Base-by-base conservation (phyloP, 2,329 filamentous ascomycete species). In the Ophiosphaerella narmari region DNA sequence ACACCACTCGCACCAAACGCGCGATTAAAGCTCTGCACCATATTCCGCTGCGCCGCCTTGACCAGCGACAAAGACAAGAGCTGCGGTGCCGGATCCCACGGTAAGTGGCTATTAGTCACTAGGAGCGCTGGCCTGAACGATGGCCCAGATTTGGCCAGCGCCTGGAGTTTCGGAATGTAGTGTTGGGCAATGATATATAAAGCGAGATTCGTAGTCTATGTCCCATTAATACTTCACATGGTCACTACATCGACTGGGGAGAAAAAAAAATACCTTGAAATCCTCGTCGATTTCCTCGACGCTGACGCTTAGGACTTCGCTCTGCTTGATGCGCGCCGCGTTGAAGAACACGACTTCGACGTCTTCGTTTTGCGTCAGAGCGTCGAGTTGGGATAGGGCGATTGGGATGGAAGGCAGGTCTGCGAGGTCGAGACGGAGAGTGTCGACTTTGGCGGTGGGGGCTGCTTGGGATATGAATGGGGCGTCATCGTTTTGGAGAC, bases 341-440 rank as follows among this genome's bases (percentile, higher is more conserved):
- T 83, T 83, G 71, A 78, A 83, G 37, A 81, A 75, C 3, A 83
- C 70, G 18, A 76, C 77, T 39, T 81, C 77, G 1, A 81, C 65
- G 2, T 61, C 55, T n/a, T 69, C 68, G 2, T 66, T 63, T 4
- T 46, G 4, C 1, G 71, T 67, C 39, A 68, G 41, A 0, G 40
- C 24, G n/a, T 77, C 77, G 4, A 79, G 70, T 33, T 78, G 65
- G 6, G 70, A 60, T 4, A 83, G 67, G 0, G 73, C 73, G 11
- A 55, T 59, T 4, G 67, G 64, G 34, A 82, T 68, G 3, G 69
- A 66, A 0, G 61, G 52, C 0, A 72, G 60, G 43, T 81, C 70
- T 12, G 72, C 64, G 7, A 82, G 64, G 53, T 83, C 79, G 37
- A 77, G 71, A 4, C 62, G 59, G 55, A 78, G 75, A 0, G 73